Evolutionary conservation across 257 asterid species (phyloP), one percentile per base, ranked within the genome.

Genomic region (Primulina eburnea): DNA sequence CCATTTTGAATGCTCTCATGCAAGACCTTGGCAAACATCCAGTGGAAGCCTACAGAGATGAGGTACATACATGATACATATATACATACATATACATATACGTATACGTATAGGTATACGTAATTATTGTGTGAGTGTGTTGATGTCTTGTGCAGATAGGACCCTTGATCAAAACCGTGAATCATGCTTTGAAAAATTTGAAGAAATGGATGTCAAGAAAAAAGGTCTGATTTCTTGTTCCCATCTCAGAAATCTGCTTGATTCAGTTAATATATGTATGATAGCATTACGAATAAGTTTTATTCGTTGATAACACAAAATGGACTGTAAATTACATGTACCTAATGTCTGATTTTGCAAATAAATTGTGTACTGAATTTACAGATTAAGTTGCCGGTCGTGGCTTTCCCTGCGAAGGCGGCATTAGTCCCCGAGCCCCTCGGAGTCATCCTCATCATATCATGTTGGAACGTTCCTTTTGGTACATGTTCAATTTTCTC

Each of bases 381-480:
- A 33, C 88, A 92, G 98, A 96, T 79, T 1, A 77, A 73, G 40
- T 75, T 92, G 72, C 96, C 98, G 0, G 18, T 88, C 2, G 95
- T 87, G 35, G 92, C 94, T 65, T 92, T 89, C 74, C 98, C 98
- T 33, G 0, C 92, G 24, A 75, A 73, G 24, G 96, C 94, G 43
- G 75, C 77, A 64, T 57, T 89, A 73, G 82, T 92, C 38, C 90
- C 96, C 6, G 98, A 92, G 81, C 98, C 98, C 14, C 86, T 92
- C n/a, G 98, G 98, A 60, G 78, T 85, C 43, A 85, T 89, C 62
- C 96, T 92, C 73, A 59, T 88, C 71, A 70, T 92, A 34, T 86
- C 98, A 9, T 67, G 92, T n/a, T 92, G 98, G 96, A 92, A 92
- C 73, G 81, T 89, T 38, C 98, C 96, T 7, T 86, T 92, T 33